phyloP scores from a whole-genome alignment of 2,329 filamentous ascomycete genomes.

The Achaetomium macrosporum region DNA sequence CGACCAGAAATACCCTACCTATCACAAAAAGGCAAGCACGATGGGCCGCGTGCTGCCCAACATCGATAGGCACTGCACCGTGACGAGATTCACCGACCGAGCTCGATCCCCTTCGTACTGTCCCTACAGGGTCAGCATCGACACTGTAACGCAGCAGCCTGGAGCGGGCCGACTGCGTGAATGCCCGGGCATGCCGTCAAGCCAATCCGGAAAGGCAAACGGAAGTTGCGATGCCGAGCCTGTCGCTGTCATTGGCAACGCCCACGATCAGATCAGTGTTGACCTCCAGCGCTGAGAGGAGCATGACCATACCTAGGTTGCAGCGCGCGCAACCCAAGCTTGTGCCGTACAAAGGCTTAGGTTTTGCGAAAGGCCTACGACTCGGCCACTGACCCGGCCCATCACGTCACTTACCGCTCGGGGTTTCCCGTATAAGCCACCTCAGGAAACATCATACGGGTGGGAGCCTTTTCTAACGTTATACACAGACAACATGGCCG shows the following conservation, averaged over 20 bases:
- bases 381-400: too few species aligned
- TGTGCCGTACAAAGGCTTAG: too few species aligned
- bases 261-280: neutral
- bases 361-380: too few species aligned
- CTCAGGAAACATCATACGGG: too few species aligned
- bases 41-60: neutral
- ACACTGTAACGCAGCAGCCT: neutral
- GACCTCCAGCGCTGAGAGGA: neutral
- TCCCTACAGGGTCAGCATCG: neutral
- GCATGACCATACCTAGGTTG: neutral
- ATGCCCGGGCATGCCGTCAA: neutral
- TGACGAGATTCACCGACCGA: neutral
- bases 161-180: neutral
- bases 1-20: neutral
- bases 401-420: too few species aligned
- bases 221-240: neutral
- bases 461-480: too few species aligned
- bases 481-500: too few species aligned
- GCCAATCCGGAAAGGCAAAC: neutral
- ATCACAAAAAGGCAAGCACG: neutral
- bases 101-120: constrained; percentile 2
- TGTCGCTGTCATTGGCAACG: neutral
- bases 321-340: neutral
- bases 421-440: too few species aligned
- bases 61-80: too few species aligned